Percentiles rank a stretch among this genome's conserved stretches.
These are phyloP conservation scores for Annulohypoxylon moriforme DNA, from an alignment of 495 filamentous ascomycete genomes.

Conservation along the genomic window DNA sequence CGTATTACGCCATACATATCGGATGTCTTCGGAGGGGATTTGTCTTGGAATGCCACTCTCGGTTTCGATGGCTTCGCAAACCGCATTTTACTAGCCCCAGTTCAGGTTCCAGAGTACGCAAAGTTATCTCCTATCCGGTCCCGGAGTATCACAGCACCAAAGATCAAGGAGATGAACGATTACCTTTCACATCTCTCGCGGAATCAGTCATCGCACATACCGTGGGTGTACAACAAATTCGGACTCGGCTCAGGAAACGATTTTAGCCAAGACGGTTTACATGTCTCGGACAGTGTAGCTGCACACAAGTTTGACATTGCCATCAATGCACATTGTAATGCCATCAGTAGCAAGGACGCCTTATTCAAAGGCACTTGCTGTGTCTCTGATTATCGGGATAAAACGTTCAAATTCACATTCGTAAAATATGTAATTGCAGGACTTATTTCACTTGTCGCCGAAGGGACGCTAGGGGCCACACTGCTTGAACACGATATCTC, in stretches of 20 bases:
- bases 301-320: slow-evolving; percentile 63
- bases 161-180: slow-evolving; percentile 66
- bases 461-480: not conserved
- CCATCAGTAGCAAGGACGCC: slow-evolving; percentile 48
- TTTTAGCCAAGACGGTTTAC: slow-evolving; percentile 64
- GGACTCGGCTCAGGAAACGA: slow-evolving; percentile 45
- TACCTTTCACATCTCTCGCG: slow-evolving; percentile 61
- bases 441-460: not conserved
- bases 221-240: slow-evolving; percentile 65
- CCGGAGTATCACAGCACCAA: slow-evolving; percentile 61
- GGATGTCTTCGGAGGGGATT: slow-evolving; percentile 21
- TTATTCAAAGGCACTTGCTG: slow-evolving; percentile 70
- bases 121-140: slow-evolving; percentile 59
- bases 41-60: slow-evolving; percentile 16
- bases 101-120: slow-evolving; percentile 65
- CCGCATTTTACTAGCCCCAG: slow-evolving; percentile 63
- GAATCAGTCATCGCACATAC: slow-evolving; percentile 57
- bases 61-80: slow-evolving; percentile 41
- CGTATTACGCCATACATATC: slow-evolving; percentile 52
- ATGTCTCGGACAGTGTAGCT: slow-evolving; percentile 62
- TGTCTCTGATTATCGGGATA: slow-evolving; percentile 53
- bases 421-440: slow-evolving; percentile 45
- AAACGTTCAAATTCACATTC: slow-evolving; percentile 47
- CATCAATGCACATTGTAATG: slow-evolving; percentile 69
- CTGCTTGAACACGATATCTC: not conserved